Percentiles rank a stretch among this genome's conserved stretches.
Conservation (phyloP, 768 basidiomycete genomes). For the Lentinula boryana region DNA sequence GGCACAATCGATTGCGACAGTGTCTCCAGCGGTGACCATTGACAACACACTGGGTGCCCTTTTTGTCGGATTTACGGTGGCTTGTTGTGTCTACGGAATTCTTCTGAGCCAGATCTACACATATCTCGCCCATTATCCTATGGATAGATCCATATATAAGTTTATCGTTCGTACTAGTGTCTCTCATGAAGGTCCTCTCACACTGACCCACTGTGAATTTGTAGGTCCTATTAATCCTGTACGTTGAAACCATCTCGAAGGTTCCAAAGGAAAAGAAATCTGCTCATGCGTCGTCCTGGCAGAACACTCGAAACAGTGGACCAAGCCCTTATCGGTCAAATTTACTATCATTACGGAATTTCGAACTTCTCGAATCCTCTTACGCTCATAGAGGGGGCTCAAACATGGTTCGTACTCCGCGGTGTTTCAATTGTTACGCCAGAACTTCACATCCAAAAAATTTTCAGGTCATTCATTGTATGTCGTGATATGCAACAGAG, state of each 20-base stretch:
- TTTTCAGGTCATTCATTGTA: slow-evolving; percentile 46
- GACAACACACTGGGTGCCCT: slow-evolving; percentile 55
- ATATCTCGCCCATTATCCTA: slow-evolving; percentile 51
- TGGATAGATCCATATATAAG: slow-evolving; percentile 47
- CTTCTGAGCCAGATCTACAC: slow-evolving; percentile 46
- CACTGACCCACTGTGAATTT: neutral
- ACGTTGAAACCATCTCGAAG: neutral
- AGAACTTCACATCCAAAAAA: neutral
- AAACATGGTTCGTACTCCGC: slow-evolving; percentile 34
- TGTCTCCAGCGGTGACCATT: slow-evolving; percentile 16
- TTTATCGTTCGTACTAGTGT: slow-evolving; percentile 31
- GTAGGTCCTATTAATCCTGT: slow-evolving; percentile 37
- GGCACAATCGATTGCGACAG: neutral
- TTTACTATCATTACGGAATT: slow-evolving; percentile 51
- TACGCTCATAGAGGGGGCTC: slow-evolving; percentile 29
- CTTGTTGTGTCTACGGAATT: slow-evolving; percentile 50
- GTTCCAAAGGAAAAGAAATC: too few species aligned
- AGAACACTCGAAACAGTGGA: slow-evolving; percentile 43
- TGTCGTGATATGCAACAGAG: slow-evolving; percentile 12
- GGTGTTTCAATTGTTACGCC: neutral
- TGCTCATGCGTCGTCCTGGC: slow-evolving; percentile 20
- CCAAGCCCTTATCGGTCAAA: slow-evolving; percentile 50
- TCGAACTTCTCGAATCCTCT: slow-evolving; percentile 32
- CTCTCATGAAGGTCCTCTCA: neutral
- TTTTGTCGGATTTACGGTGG: slow-evolving; percentile 51